Percentiles rank a stretch among this genome's conserved stretches.
Conservation (phyloP, 2,329 filamentous ascomycete species). For the Diplodia corticola region DNA sequence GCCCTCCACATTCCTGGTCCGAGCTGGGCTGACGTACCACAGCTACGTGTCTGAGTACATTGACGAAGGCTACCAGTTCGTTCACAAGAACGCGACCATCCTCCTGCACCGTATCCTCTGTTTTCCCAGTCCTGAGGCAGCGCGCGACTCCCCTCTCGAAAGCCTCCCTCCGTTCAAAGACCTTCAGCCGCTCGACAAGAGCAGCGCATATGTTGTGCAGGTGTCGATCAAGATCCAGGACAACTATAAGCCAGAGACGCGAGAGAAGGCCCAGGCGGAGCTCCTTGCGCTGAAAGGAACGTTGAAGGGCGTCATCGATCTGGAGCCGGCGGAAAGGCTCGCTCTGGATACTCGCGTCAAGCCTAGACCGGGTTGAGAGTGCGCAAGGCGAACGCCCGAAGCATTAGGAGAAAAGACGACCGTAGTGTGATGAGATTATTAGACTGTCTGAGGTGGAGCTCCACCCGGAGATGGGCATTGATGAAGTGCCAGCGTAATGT, state of each 20-base stretch:
- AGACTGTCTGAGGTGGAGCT: neutral
- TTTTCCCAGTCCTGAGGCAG: slow-evolving; percentile 43
- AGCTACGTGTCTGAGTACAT: slow-evolving; percentile 61
- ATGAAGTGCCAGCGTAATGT: neutral
- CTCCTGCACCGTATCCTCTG: slow-evolving; percentile 57
- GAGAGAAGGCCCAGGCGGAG: slow-evolving; percentile 57
- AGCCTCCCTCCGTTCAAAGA: slow-evolving; percentile 46
- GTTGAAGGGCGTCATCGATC: slow-evolving; percentile 58
- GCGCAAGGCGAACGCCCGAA: neutral
- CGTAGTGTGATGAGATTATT: neutral
- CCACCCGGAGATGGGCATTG: neutral
- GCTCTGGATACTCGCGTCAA: slow-evolving; percentile 62
- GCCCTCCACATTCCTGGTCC: neutral
- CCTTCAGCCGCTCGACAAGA: slow-evolving; percentile 55
- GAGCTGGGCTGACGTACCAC: neutral
- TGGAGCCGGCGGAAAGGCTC: slow-evolving; percentile 59
- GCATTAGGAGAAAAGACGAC: neutral
- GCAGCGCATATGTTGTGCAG: slow-evolving; percentile 60
- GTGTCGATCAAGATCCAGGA: slow-evolving; percentile 59
- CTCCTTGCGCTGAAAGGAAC: slow-evolving; percentile 56
- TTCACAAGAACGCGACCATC: slow-evolving; percentile 59
- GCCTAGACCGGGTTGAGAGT: slow-evolving; percentile 36
- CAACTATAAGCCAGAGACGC: slow-evolving; percentile 53
- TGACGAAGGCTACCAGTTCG: slow-evolving; percentile 58
- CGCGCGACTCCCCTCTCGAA: slow-evolving; percentile 36